Conservation (phyloP, 768 basidiomycete species). For the Termitomyces sp. region DNA sequence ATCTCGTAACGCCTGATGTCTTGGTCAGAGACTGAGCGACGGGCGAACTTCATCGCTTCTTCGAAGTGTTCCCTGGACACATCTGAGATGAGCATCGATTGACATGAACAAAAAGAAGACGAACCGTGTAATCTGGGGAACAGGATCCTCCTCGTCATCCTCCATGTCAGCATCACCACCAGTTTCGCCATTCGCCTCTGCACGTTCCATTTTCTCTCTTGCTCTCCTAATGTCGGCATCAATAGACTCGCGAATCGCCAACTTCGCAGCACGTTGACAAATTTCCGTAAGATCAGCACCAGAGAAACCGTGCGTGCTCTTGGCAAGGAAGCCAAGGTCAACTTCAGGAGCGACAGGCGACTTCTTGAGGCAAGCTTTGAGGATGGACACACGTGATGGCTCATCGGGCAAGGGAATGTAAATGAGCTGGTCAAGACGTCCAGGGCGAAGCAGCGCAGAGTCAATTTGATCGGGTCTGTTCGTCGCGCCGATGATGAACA, state of each 20-base stretch:
- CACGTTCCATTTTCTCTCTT: conserved; percentile 76
- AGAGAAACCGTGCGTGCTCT: conserved; percentile 94
- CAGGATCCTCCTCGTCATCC: conserved; percentile 83
- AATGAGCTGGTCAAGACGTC: conserved; percentile 98
- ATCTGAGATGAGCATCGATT: conserved; percentile 3
- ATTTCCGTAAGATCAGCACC: conserved; percentile 99
- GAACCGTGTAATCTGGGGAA: conserved; percentile 78
- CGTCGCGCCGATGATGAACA: conserved; percentile 97
- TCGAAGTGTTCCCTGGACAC: conserved; percentile 83
- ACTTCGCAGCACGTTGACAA: conserved; percentile 95
- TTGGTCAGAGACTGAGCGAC: conserved; percentile 93
- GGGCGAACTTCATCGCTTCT: conserved; percentile 97
- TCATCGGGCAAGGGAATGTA: conserved; percentile 99
- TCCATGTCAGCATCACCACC: conserved; percentile 60
- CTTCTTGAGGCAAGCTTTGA: conserved; percentile 87
- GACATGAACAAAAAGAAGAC: conserved; percentile 14
- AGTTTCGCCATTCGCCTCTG: conserved; percentile 47
- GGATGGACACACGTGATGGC: conserved; percentile 82
- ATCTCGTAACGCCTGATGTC: conserved; percentile 98
- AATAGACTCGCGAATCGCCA: conserved; percentile 93
- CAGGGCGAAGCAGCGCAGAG: conserved; percentile 87
- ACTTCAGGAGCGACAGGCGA: conserved; percentile 82
- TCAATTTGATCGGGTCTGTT: conserved; percentile 97
- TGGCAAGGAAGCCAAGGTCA: conserved; percentile 81
- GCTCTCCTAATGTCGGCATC: conserved; percentile 81